A percentile compares a stretch with the other conserved stretches of the same genome.
These are phyloP conservation scores for Microascus cirrosus DNA, from an alignment of 2,329 filamentous ascomycete species.

Conservation along the genomic window DNA sequence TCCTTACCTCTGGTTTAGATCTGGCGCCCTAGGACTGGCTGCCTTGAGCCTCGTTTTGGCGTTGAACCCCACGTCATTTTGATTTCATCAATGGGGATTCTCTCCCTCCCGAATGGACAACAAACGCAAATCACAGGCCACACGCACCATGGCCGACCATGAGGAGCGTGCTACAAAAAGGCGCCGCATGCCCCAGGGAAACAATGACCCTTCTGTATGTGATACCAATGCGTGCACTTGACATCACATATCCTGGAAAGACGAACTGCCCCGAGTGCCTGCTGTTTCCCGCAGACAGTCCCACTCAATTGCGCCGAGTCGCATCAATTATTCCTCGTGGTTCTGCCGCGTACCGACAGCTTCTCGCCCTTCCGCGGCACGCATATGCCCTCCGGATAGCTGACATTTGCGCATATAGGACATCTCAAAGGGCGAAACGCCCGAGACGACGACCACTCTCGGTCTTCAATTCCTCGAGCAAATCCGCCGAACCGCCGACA, in stretches of 20 bases:
- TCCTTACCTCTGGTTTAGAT: not conserved
- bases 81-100: not conserved
- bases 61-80: not conserved
- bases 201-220: conserved; percentile 5
- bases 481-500: conserved; percentile 67
- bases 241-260: not conserved
- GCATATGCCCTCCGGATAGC: not conserved
- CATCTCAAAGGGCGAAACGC: conserved; percentile 42
- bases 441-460: conserved; percentile 57
- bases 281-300: conserved; percentile 7
- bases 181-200: conserved; percentile 40
- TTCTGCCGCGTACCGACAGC: not conserved
- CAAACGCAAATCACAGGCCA: conserved; percentile 44
- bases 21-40: not conserved
- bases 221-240: not conserved
- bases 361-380: conserved; percentile 12
- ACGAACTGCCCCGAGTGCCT: conserved; percentile 1
- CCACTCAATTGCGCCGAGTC: not conserved
- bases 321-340: not conserved
- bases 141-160: conserved; percentile 26
- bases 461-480: conserved; percentile 66
- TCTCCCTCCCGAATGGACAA: conserved; percentile 31
- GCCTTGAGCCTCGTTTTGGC: not conserved
- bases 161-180: conserved; percentile 45
- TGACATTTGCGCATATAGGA: conserved; percentile 2